Percentiles rank a stretch among this genome's conserved stretches.
phyloP scores from a whole-genome alignment of 2,329 filamentous ascomycete species.

The Aureobasidium sp. region DNA sequence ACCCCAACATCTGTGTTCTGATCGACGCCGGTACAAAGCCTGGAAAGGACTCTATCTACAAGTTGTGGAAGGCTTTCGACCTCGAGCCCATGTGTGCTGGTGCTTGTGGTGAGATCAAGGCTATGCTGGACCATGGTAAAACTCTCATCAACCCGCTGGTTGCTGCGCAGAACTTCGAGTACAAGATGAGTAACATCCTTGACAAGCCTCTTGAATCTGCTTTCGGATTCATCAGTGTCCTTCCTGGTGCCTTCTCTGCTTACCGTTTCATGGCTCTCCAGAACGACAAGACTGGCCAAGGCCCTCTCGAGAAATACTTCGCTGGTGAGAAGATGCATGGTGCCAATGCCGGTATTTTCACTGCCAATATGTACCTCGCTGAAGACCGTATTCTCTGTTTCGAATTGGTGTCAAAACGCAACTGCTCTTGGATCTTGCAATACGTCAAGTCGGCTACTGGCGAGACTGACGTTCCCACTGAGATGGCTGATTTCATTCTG shows the following conservation, averaged over 20 bases:
- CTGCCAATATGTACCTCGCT: constrained; percentile 97
- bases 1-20: constrained; percentile 94
- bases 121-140: constrained; percentile 83
- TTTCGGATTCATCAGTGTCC: constrained; percentile 94
- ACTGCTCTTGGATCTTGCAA: constrained; percentile 94
- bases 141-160: constrained; percentile 89
- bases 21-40: constrained; percentile 94
- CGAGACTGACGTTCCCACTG: constrained; percentile 93
- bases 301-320: constrained; percentile 94
- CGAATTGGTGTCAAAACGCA: constrained; percentile 93
- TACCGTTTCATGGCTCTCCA: constrained; percentile 92
- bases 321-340: constrained; percentile 93
- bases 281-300: constrained; percentile 91
- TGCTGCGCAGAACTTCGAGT: constrained; percentile 97
- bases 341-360: constrained; percentile 89
- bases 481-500: constrained; percentile 87
- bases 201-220: constrained; percentile 96
- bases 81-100: constrained; percentile 95
- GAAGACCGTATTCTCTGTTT: constrained; percentile 99
- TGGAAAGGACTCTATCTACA: constrained; percentile 89
- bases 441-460: constrained; percentile 97
- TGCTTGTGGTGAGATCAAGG: constrained; percentile 97
- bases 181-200: constrained; percentile 99
- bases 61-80: constrained; percentile 97
- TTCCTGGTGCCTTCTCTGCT: constrained; percentile 96